A percentile compares a stretch with the other conserved stretches of the same genome.
phyloP scores from a whole-genome alignment of 2,329 filamentous ascomycete species.

The Pseudogymnoascus pannorum region DNA sequence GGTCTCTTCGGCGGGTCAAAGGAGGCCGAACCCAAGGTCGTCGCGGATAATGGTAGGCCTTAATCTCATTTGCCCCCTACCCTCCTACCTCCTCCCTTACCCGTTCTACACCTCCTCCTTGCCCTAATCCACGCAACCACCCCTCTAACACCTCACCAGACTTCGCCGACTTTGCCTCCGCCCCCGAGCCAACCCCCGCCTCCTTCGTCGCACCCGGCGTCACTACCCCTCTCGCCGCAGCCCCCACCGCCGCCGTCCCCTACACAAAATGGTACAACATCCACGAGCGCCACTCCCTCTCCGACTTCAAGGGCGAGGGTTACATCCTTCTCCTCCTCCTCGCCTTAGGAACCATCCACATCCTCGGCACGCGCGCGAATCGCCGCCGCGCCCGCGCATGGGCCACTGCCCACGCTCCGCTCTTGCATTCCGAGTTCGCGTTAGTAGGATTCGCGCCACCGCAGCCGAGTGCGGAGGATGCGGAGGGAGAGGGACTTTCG shows the following conservation, averaged over 20 bases:
- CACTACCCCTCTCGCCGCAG: slow-evolving; percentile 38
- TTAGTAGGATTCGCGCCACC: slow-evolving; percentile 70
- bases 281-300: slow-evolving; percentile 77
- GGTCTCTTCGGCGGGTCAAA: slow-evolving; percentile 63
- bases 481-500: slow-evolving; percentile 34
- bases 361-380: slow-evolving; percentile 76
- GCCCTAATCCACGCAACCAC: not conserved
- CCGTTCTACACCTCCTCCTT: not conserved
- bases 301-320: slow-evolving; percentile 84
- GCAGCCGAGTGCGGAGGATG: slow-evolving; percentile 39
- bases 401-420: slow-evolving; percentile 65
- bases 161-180: slow-evolving; percentile 82
- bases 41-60: slow-evolving; percentile 57
- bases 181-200: slow-evolving; percentile 56
- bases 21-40: slow-evolving; percentile 37
- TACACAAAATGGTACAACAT: slow-evolving; percentile 97
- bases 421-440: slow-evolving; percentile 75
- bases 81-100: no score
- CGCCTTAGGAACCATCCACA: slow-evolving; percentile 68
- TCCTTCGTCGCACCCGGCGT: slow-evolving; percentile 39
- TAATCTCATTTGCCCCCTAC: slow-evolving; percentile 13
- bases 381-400: slow-evolving; percentile 72
- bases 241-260: slow-evolving; percentile 46
- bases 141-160: slow-evolving; percentile 45
- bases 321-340: slow-evolving; percentile 70